Percentiles rank a stretch among this genome's conserved stretches.
phyloP scores from a whole-genome alignment of 257 asterid species.

The Cruciata laevipes region DNA sequence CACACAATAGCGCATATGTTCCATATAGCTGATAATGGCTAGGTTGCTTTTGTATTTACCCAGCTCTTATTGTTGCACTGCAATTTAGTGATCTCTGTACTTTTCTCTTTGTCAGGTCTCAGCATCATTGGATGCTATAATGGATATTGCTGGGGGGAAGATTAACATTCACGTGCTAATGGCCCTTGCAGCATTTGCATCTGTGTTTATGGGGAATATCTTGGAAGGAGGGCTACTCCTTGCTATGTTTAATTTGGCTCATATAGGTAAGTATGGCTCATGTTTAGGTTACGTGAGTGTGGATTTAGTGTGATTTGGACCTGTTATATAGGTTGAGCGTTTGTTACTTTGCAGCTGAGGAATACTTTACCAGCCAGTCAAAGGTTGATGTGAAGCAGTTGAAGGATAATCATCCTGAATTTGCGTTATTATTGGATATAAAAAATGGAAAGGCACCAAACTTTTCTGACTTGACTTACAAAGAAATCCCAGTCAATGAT shows the following conservation, averaged over 20 bases:
- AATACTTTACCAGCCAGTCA: constrained; percentile 81
- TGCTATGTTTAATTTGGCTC: constrained; percentile 95
- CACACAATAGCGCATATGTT: too few species aligned
- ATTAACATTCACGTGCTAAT: constrained; percentile 89
- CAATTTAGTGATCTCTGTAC: constrained; percentile 4
- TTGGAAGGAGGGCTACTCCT: constrained; percentile 98
- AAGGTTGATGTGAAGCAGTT: constrained; percentile 82
- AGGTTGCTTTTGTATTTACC: not conserved
- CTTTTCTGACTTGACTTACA: constrained; percentile 61
- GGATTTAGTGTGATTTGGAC: not conserved
- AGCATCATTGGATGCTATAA: constrained; percentile 73
- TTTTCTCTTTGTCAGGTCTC: constrained; percentile 49
- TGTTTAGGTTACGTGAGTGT: not conserved
- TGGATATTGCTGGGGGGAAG: constrained; percentile 82
- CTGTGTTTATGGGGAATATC: constrained; percentile 84
- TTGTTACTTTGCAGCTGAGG: constrained; percentile 59
- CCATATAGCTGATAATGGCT: not conserved
- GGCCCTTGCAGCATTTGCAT: constrained; percentile 99
- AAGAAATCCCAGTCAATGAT: constrained; percentile 70
- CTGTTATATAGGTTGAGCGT: constrained; percentile 8
- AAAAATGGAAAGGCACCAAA: constrained; percentile 43
- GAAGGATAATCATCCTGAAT: constrained; percentile 88
- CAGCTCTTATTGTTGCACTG: not conserved
- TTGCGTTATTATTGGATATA: constrained; percentile 62
- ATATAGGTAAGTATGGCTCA: constrained; percentile 39